Evolutionary conservation across 1,284 basidiomycete species (phyloP), one percentile per base, ranked within the genome.

Genomic region (Sanguinoderma infundibulare): DNA sequence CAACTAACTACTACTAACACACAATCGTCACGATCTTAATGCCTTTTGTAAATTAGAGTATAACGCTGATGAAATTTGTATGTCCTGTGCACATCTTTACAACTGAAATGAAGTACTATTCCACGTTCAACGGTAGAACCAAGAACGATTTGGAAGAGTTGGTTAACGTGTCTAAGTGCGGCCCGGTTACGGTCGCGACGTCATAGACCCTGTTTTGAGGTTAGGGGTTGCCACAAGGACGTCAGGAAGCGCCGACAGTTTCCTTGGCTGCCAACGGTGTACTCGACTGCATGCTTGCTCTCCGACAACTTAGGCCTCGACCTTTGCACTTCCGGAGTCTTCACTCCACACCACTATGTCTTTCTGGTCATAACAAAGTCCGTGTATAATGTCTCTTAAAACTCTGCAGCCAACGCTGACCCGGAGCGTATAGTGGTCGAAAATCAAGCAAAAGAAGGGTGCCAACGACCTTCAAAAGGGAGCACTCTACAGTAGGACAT

Each of bases 381-480:
- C 67, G 22, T 15, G n/a, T 17, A 14, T 30, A 10, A n/a, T 32
- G 20, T 10, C 9, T 1, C 15, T 22, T 26, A 1, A 7, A n/a
- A n/a, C 30, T 17, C 17, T 12, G 15, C 3, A 10, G 1, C 12
- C n/a, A 5, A 53, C 42, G 39, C 14, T 49, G 34, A 58, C 35
- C 15, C 10, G 34, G 14, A 20, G 15, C 26, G 5, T 10, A 6
- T 44, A 92, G 88, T 95, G 93, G 93, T 92, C 92, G 2, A 95
- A 95, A 81, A 95, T 95, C 73, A 89, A 92, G 73, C 85, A 92
- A 63, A 85, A 83, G 69, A 95, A 95, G 70, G 92, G 90, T 12
- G 79, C 81, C 2, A 88, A 83, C 56, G 93, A 95, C 72, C 79
- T 81, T 3, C 83, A 86, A 70, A 89, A 86, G 71, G 85, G 88